These are phyloP conservation scores for Austroboletus eburneus DNA, from an alignment of 768 basidiomycete genomes.

Conservation along the genomic window DNA sequence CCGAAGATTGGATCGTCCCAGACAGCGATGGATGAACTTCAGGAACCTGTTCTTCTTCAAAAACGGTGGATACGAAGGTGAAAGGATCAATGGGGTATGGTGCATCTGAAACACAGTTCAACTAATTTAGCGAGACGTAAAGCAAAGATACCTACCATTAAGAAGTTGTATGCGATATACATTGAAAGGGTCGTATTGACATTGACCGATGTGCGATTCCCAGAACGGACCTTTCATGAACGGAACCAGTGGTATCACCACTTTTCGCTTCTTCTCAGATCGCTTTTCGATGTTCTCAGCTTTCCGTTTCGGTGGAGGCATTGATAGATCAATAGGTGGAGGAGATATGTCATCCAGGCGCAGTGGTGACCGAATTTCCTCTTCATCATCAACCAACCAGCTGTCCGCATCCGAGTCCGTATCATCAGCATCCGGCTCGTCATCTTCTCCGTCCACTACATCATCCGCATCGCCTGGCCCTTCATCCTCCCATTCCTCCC, in stretches of 20 bases:
- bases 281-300: constrained; percentile 45
- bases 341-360: constrained; percentile 37
- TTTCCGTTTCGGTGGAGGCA: constrained; percentile 61
- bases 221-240: constrained; percentile 81
- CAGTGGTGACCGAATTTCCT: constrained; percentile 52
- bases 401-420: constrained; percentile 39
- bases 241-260: constrained; percentile 74
- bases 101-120: constrained; percentile 46
- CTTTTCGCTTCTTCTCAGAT: constrained; percentile 65
- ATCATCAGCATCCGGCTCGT: constrained; percentile 56
- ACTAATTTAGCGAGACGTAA: constrained; percentile 3
- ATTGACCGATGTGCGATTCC: constrained; percentile 65
- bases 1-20: constrained; percentile 27
- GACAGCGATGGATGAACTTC: constrained; percentile 38
- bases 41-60: constrained; percentile 32
- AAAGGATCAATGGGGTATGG: constrained; percentile 77
- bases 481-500: constrained; percentile 95
- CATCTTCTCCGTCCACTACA: constrained; percentile 64
- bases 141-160: constrained; percentile 57
- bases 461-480: constrained; percentile 72
- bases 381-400: constrained; percentile 59
- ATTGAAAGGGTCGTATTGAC: constrained; percentile 66
- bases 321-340: constrained; percentile 28
- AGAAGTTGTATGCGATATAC: constrained; percentile 75
- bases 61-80: constrained; percentile 53